Conservation (phyloP, 2,329 filamentous ascomycete species). For the Cercospora zeina region DNA sequence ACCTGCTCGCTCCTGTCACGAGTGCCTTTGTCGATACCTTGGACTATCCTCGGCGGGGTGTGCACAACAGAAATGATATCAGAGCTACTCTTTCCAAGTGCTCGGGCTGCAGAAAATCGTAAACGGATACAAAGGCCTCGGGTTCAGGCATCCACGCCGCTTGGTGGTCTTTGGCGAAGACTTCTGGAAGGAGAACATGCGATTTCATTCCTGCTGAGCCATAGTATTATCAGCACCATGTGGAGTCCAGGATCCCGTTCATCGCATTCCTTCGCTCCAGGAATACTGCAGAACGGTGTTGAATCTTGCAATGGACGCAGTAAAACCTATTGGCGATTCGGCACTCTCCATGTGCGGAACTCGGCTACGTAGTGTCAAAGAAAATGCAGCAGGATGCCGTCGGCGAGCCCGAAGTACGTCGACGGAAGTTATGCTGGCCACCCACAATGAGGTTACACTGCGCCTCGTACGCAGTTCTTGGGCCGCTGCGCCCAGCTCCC, state of each 20-base stretch:
- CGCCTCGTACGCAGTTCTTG: neutral
- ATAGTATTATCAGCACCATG: neutral
- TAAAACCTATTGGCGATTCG: neutral
- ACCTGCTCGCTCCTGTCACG: conserved; percentile 10
- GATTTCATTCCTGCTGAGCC: too few relatives aligned
- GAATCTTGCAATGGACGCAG: neutral
- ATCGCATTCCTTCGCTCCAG: neutral
- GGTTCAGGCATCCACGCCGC: neutral
- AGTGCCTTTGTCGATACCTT: conserved; percentile 8
- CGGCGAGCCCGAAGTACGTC: neutral
- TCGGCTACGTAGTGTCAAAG: neutral
- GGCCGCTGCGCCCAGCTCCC: neutral
- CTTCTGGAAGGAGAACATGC: neutral
- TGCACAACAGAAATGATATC: neutral
- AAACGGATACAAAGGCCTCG: neutral
- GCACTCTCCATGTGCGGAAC: neutral
- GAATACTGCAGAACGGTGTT: too few relatives aligned
- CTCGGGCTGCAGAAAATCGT: neutral
- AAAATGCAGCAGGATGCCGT: neutral
- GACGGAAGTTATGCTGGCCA: neutral
- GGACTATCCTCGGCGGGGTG: conserved; percentile 5
- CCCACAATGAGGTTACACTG: neutral
- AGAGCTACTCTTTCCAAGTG: neutral
- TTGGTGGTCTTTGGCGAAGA: neutral
- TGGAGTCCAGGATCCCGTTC: neutral